Percentiles rank a stretch among this genome's conserved stretches.
phyloP scores from a whole-genome alignment of 441 rosid genomes.

The Flueggea neowawraea region DNA sequence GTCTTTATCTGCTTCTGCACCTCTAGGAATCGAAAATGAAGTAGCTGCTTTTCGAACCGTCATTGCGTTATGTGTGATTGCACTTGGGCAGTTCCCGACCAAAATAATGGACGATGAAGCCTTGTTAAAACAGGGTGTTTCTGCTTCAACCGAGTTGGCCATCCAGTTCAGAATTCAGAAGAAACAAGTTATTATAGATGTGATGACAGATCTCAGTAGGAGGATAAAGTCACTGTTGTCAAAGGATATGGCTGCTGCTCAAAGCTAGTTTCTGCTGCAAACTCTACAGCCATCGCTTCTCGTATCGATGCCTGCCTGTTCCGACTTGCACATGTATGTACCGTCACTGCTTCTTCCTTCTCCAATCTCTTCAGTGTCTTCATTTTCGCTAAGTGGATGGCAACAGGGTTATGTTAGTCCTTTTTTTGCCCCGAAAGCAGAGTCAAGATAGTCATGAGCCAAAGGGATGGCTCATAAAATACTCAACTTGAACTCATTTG shows the following conservation, averaged over 20 bases:
- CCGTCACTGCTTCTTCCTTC: too few species aligned
- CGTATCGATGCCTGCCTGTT: not conserved
- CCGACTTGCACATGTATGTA: too few species aligned
- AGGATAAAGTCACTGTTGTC: constrained; percentile 48
- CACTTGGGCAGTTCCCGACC: constrained; percentile 71
- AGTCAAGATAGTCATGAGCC: too few species aligned
- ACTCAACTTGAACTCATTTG: too few species aligned
- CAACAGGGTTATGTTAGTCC: too few species aligned
- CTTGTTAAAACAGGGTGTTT: constrained; percentile 44
- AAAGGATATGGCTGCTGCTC: constrained; percentile 28
- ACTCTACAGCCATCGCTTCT: not conserved
- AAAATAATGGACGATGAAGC: constrained; percentile 82
- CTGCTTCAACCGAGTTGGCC: constrained; percentile 51
- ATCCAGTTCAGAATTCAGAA: constrained; percentile 72
- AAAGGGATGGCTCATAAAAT: too few species aligned
- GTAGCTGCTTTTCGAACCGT: constrained; percentile 52
- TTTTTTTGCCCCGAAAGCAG: too few species aligned
- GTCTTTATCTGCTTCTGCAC: constrained; percentile 61
- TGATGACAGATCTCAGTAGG: constrained; percentile 60
- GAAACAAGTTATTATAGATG: constrained; percentile 64
- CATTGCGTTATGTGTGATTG: constrained; percentile 69
- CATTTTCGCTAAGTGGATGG: too few species aligned
- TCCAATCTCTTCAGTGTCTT: too few species aligned
- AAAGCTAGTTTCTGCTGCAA: constrained; percentile 39
- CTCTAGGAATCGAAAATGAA: constrained; percentile 71